These are phyloP conservation scores for Acanthamoeba sp. DNA, from an alignment of 208 protist genomes.

Conservation along the genomic window DNA sequence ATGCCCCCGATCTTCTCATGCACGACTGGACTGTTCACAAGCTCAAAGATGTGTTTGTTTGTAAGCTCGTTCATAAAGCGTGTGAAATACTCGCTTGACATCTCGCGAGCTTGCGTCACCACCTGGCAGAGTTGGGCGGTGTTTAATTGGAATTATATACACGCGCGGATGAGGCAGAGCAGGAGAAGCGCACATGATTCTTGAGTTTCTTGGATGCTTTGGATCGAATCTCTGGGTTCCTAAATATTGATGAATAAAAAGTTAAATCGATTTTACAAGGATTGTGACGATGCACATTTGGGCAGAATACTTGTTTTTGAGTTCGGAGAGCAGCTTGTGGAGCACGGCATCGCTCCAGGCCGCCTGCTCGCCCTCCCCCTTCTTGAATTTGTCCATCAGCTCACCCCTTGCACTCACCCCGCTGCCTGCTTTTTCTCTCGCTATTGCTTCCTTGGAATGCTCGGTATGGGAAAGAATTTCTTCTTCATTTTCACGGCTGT, in stretches of 20 bases:
- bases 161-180: no score
- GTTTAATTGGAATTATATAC: no score
- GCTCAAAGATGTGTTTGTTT: constrained; percentile 87
- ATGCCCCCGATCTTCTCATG: constrained; percentile 90
- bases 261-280: neutral
- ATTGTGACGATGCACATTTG: neutral
- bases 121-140: constrained; percentile 73
- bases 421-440: no score
- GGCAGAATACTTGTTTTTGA: constrained; percentile 35
- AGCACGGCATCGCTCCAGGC: constrained; percentile 11
- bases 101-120: constrained; percentile 79
- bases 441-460: no score
- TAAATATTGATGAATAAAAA: neutral
- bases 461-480: no score
- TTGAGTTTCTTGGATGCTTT: constrained; percentile 69
- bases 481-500: no score
- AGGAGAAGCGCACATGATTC: no score
- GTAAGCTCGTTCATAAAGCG: constrained; percentile 84
- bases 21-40: constrained; percentile 83
- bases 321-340: constrained; percentile 25
- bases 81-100: constrained; percentile 86
- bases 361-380: neutral
- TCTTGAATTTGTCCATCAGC: constrained; percentile 41
- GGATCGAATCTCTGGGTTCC: constrained; percentile 14
- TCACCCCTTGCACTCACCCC: no score